Base-by-base conservation (phyloP, 805 yeast genomes). In the Babjeviella inositovora region DNA sequence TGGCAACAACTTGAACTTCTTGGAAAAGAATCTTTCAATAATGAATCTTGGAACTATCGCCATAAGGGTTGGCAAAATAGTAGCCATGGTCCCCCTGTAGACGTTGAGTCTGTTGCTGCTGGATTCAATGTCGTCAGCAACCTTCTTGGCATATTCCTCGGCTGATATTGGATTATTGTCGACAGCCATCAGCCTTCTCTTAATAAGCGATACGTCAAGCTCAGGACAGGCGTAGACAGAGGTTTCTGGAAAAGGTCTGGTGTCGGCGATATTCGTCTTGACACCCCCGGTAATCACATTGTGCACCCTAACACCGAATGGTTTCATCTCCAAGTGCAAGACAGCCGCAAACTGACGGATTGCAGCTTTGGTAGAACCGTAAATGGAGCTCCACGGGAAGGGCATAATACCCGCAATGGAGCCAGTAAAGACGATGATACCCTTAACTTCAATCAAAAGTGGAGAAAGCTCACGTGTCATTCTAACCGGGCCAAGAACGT, bases 211-310 rank as follows among this genome's bases (percentile, higher is more conserved):
- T 12, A 47, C 51, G 12, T 42, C 39, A 25, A 70, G 69, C 23
- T 62, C 76, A 3, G 63, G 61, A n/a, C n/a, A n/a, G 15, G 47
- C 41, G 38, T 55, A 75, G 21, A 66, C 37, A 0, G 85, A 73
- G 13, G 38, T 45, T 10, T 43, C 43, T 3, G 79, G 75, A 17
- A 75, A 41, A 1, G 66, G 59, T 33, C 81, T 55, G 3, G 53
- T 63, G 34, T 77, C 87, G 1, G 71, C 77, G 34, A 79, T 74
- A 27, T 70, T 57, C 0, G 90, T 74, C 13, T 50, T 48, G 15
- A 79, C 90, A 17, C 79, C 87, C 14, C 92, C 92, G 6, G 90
- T 77, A 19, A 75, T 45, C 8, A 72, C 56, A 34, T 73, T 72
- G 29, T 74, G 53, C 0, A 79, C 87, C 23, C 67, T 55, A 5